Base-by-base conservation (phyloP, 805 yeast species). In the Grigorovia transvaalensis region DNA sequence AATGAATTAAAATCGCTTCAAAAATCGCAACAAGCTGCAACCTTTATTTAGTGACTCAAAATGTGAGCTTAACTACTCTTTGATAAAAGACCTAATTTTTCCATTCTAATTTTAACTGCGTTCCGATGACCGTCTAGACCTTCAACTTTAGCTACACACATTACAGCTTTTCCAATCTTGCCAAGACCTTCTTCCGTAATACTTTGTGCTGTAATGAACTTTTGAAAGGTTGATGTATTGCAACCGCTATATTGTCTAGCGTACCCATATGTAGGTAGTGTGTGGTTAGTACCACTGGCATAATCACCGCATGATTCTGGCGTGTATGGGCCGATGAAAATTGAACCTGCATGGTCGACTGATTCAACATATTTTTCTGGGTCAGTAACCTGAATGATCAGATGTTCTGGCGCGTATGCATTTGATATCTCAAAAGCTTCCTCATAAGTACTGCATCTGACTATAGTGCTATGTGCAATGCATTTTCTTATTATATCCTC, bases 261-360 rank as follows among this genome's bases (percentile, higher is more conserved):
- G 65, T 91, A 93, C 49, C 99, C 99, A 65, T 93, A 93, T 0
- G 99, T 93, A 53, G 99, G 99, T 61, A 93, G 77, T 0, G 99
- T 93, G 73, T 93, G 99, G 76, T 93, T 93, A 5, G 99, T 93
- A 67, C 99, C 99, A 54, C 90, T 80, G 0, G 97, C 90, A 73
- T 93, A 93, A 72, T 93, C 99, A 64, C 99, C 99, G 69, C 97
- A 90, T 2, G 96, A 85, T 69, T 93, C 99, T 49, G 99, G 99
- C 1, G 96, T 86, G 68, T 85, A 86, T 4, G 91, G 85, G 46
- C 99, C 99, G 51, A 93, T 97, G 64, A 93, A 93, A 23, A 93
- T 93, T 35, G 95, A 85, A 43, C 99, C 99, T 6, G 99, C 99
- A 66, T 93, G 84, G 56, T 86, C 84, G 40, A 93, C 90, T 57